Base-by-base conservation (phyloP, 768 basidiomycete species). In the Cystobasidiopsis lactophilus region DNA sequence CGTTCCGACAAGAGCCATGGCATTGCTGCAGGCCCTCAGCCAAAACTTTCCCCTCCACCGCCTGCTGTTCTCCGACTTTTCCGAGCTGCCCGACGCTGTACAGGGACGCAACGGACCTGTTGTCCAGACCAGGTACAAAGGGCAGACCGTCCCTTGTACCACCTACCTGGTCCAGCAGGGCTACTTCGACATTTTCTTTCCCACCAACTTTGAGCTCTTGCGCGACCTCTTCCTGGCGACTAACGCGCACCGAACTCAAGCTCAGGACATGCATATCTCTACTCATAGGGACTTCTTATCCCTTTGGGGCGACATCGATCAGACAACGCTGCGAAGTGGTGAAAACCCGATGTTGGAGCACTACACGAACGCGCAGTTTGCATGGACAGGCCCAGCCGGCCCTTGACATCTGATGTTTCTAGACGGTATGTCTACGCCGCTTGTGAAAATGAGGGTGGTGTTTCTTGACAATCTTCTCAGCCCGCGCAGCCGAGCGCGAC, bases 171-270 rank as follows among this genome's bases (percentile, higher is more conserved):
- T 98, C 54, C 79, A 78, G 60, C 91, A 82, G 62, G 93, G 93
- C 7, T 89, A 79, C 69, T 98, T 98, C 66, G 93, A 98, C 66
- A 96, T 96, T 56, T 85, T 98, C 71, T 98, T 98, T 70, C 93
- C 93, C 10, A 96, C 91, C 13, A 71, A 84, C 64, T 95, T 95
- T 58, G 75, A 75, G 50, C 74, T 73, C 21, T 72, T 96, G 51
- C 72, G 82, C 44, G 85, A 91, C 64, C 83, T 89, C 76, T 95
- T 95, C 67, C 82, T 88, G 62, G 72, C 77, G 19, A 63, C 72
- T 16, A 74, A 75, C 1, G 77, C 80, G 21, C 66, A 79, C 21
- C 66, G 71, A 55, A 68, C 69, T 3, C 73, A 67, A 50, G 69
- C 74, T 41, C 71, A 74, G 4, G 66, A 75, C 3, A 62, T 76